A percentile compares a stretch with the other conserved stretches of the same genome.
Conservation (phyloP, 257 asterid species). For the Cordia subcordata region DNA sequence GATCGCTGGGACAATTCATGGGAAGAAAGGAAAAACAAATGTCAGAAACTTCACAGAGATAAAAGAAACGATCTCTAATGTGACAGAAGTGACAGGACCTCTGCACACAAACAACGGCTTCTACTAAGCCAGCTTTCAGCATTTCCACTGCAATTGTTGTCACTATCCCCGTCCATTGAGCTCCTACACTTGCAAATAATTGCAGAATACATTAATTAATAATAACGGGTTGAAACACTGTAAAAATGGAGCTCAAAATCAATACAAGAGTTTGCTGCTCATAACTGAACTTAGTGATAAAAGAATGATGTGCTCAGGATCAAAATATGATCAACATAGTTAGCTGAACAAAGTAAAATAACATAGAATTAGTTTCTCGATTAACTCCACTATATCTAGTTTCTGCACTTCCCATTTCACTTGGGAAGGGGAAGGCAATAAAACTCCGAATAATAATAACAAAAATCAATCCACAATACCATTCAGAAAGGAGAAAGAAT, state of each 20-base stretch:
- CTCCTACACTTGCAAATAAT: constrained; percentile 46
- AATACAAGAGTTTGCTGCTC: background rate
- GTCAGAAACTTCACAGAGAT: constrained; percentile 1
- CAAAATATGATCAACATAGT: too few relatives aligned
- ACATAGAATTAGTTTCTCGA: too few relatives aligned
- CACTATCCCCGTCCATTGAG: constrained; percentile 99
- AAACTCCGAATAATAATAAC: too few relatives aligned
- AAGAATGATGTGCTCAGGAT: too few relatives aligned
- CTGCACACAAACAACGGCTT: constrained; percentile 96
- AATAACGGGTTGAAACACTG: background rate
- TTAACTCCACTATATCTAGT: too few relatives aligned
- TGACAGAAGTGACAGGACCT: constrained; percentile 39
- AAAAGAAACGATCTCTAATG: constrained; percentile 2
- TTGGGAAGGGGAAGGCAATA: too few relatives aligned
- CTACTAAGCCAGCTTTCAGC: constrained; percentile 91
- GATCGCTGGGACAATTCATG: constrained; percentile 55
- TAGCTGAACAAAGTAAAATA: too few relatives aligned
- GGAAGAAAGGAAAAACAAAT: constrained; percentile 10
- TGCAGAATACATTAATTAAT: constrained; percentile 2
- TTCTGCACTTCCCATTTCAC: too few relatives aligned
- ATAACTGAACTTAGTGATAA: too few relatives aligned
- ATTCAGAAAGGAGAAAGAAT: too few relatives aligned
- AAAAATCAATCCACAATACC: too few relatives aligned
- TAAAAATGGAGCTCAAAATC: background rate
- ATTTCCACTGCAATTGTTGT: constrained; percentile 96